Conservation (phyloP, 345 rosid species). For the Toxicodendron radicans region DNA sequence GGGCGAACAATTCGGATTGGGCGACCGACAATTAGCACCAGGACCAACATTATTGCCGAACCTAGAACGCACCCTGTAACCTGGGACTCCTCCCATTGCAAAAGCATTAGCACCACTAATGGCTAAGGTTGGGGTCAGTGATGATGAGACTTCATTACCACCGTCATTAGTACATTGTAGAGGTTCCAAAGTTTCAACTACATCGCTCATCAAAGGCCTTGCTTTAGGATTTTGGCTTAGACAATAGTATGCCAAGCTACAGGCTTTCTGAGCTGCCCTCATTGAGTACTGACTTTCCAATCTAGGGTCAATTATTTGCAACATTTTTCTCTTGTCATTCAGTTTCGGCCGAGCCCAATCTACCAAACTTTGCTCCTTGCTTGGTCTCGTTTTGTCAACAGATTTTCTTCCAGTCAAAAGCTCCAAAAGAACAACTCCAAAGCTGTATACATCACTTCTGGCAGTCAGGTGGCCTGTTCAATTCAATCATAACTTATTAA, state of each 20-base stretch:
- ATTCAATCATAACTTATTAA: conserved; percentile 20
- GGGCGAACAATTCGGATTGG: conserved; percentile 71
- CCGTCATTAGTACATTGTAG: conserved; percentile 59
- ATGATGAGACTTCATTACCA: conserved; percentile 42
- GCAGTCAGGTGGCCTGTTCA: conserved; percentile 93
- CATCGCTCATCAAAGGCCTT: conserved; percentile 95
- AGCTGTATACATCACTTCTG: conserved; percentile 94
- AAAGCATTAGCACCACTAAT: conserved; percentile 43
- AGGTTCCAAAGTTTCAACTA: conserved; percentile 93
- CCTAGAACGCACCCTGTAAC: conserved; percentile 58
- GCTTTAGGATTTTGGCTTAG: conserved; percentile 97
- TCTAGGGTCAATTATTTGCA: conserved; percentile 90
- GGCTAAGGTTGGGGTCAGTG: conserved; percentile 37
- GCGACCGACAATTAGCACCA: conserved; percentile 74
- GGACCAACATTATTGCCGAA: conserved; percentile 73
- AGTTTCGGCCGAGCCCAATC: conserved; percentile 99
- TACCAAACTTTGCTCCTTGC: conserved; percentile 93
- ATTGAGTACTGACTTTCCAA: conserved; percentile 86
- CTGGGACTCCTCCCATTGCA: conserved; percentile 72
- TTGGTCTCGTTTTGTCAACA: conserved; percentile 91
- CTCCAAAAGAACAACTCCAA: conserved; percentile 94
- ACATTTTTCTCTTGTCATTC: conserved; percentile 83
- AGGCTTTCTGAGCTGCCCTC: conserved; percentile 92
- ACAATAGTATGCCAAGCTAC: conserved; percentile 94
- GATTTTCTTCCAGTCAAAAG: conserved; percentile 90